phyloP scores from a whole-genome alignment of 1,284 basidiomycete species.

The Peniophora sp. region DNA sequence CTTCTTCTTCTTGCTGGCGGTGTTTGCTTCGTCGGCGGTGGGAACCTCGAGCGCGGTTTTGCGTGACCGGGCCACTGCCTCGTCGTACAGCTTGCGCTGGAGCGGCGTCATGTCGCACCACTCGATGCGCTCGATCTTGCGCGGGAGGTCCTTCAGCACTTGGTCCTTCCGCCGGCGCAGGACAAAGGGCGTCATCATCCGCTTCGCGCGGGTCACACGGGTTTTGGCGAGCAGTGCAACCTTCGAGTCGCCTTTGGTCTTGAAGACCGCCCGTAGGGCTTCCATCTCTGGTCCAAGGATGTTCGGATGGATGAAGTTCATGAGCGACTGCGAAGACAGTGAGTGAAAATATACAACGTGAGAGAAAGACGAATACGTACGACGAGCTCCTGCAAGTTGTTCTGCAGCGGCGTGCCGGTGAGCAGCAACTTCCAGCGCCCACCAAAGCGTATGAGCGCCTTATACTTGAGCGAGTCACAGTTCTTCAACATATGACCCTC shows the following conservation, averaged over 20 bases:
- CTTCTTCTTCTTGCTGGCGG: conserved; percentile 37
- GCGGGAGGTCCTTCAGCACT: conserved; percentile 87
- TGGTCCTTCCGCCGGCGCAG: conserved; percentile 92
- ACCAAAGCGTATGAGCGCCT: conserved; percentile 78
- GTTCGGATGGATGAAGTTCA: conserved; percentile 96
- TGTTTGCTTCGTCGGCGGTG: conserved; percentile 23
- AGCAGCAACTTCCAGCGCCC: conserved; percentile 89
- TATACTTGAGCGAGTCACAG: conserved; percentile 92
- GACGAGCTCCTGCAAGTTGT: conserved; percentile 90
- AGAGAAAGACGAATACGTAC: conserved; percentile 39
- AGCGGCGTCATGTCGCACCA: conserved; percentile 89
- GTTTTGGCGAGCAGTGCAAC: conserved; percentile 84
- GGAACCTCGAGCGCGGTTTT: conserved; percentile 67
- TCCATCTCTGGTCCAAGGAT: conserved; percentile 76
- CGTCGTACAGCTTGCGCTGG: conserved; percentile 81
- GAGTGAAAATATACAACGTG: conserved; percentile 5
- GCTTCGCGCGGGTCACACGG: conserved; percentile 90
- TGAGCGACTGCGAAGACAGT: conserved; percentile 62
- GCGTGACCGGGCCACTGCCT: conserved; percentile 78
- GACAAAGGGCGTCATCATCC: conserved; percentile 99
- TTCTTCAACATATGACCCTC: conserved; percentile 98
- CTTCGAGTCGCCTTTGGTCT: conserved; percentile 85
- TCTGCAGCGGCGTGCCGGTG: conserved; percentile 93
- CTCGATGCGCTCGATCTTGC: conserved; percentile 88
- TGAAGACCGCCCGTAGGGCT: conserved; percentile 91